phyloP scores from a whole-genome alignment of 768 basidiomycete species.

The Pulveroboletus sp. region DNA sequence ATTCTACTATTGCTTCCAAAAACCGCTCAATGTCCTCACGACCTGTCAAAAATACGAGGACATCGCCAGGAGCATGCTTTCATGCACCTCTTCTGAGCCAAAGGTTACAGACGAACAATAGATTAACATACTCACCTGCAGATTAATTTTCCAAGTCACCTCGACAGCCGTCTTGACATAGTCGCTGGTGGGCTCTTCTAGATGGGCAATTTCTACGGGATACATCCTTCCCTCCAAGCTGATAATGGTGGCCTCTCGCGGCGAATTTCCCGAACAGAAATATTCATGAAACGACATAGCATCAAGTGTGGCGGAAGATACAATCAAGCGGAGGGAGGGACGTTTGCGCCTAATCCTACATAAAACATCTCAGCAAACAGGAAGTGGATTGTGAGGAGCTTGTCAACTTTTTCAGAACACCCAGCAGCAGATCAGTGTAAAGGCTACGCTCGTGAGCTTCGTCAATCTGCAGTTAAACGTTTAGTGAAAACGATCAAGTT shows the following conservation, averaged over 20 bases:
- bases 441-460: conserved; percentile 96
- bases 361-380: conserved; percentile 1
- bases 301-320: conserved; percentile 96
- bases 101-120: neutral
- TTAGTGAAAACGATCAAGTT: neutral
- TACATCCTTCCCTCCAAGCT: conserved; percentile 93
- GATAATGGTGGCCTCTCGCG: conserved; percentile 76
- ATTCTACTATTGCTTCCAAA: conserved; percentile 75
- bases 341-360: conserved; percentile 87
- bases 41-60: conserved; percentile 92
- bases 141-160: conserved; percentile 77
- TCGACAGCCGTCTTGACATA: conserved; percentile 83
- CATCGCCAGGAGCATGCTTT: conserved; percentile 82
- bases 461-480: conserved; percentile 62
- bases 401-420: conserved; percentile 86
- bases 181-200: conserved; percentile 72
- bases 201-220: conserved; percentile 91
- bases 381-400: neutral
- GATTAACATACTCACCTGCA: conserved; percentile 51
- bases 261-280: conserved; percentile 65
- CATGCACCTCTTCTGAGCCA: neutral
- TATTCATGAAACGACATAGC: conserved; percentile 87
- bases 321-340: conserved; percentile 83
- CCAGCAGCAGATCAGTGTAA: conserved; percentile 93
- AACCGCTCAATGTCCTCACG: conserved; percentile 95